Percentiles rank a stretch among this genome's conserved stretches.
Conservation (phyloP, 371 early-diverging fungal species). For the Basidiobolus heterosporus region DNA sequence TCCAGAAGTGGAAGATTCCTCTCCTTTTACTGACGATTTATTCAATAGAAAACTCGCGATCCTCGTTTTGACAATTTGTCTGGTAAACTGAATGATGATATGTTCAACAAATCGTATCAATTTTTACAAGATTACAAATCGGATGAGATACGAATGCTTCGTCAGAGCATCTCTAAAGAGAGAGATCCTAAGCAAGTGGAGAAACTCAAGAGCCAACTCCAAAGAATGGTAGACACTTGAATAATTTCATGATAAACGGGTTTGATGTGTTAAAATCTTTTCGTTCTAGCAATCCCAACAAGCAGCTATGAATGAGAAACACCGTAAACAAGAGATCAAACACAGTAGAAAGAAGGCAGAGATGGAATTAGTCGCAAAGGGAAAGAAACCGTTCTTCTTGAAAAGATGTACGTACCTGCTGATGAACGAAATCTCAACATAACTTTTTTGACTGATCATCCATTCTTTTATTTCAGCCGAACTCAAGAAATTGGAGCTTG, state of each 20-base stretch:
- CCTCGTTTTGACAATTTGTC: constrained; percentile 72
- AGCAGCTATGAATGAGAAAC: constrained; percentile 13
- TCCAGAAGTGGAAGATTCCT: no score
- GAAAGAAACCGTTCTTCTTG: constrained; percentile 75
- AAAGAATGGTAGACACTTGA: constrained; percentile 23
- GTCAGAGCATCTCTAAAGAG: constrained; percentile 30
- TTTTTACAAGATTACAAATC: constrained; percentile 61
- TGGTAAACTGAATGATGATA: constrained; percentile 65
- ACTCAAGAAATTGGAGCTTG: constrained; percentile 50
- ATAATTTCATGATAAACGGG: not conserved
- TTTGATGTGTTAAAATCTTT: not conserved
- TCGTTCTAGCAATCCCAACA: constrained; percentile 6
- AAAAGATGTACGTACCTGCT: constrained; percentile 43
- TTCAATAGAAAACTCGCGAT: constrained; percentile 42
- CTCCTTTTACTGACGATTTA: not conserved
- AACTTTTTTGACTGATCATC: constrained; percentile 1
- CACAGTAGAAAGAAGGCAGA: constrained; percentile 58
- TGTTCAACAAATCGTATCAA: constrained; percentile 66
- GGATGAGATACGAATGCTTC: constrained; percentile 43
- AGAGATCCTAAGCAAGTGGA: constrained; percentile 30
- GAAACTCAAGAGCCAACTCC: constrained; percentile 20
- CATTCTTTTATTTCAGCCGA: constrained; percentile 27
- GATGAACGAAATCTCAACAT: not conserved
- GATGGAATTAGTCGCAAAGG: constrained; percentile 51
- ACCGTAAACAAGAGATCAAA: constrained; percentile 39